Conservation (phyloP, 2,329 filamentous ascomycete species). For the Fusarium buxicola region DNA sequence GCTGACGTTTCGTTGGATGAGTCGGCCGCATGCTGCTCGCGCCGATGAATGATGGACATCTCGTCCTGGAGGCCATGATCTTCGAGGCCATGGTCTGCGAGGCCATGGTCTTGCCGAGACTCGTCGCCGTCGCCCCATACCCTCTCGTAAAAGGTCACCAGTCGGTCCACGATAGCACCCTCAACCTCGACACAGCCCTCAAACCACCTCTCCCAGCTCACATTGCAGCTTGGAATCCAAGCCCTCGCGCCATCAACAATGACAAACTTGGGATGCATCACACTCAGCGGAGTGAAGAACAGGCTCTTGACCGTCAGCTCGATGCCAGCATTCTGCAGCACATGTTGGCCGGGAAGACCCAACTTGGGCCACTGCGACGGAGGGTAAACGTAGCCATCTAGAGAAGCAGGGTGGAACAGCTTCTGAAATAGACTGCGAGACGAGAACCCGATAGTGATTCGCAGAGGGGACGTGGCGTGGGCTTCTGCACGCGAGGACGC, state of each 20-base stretch:
- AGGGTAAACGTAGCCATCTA: slow-evolving; percentile 70
- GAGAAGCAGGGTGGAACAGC: slow-evolving; percentile 75
- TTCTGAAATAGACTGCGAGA: slow-evolving; percentile 80
- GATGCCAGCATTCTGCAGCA: slow-evolving; percentile 67
- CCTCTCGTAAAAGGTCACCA: slow-evolving; percentile 73
- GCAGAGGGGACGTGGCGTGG: slow-evolving; percentile 54
- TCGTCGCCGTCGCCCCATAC: slow-evolving; percentile 69
- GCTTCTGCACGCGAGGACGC: slow-evolving; percentile 56
- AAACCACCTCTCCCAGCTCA: slow-evolving; percentile 90
- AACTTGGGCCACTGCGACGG: slow-evolving; percentile 70
- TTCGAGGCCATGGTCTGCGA: no score
- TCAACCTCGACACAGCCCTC: slow-evolving; percentile 78
- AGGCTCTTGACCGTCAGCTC: slow-evolving; percentile 79
- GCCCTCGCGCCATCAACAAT: slow-evolving; percentile 75
- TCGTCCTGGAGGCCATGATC: background rate
- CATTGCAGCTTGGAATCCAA: slow-evolving; percentile 82
- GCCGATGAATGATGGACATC: background rate
- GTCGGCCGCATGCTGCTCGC: background rate
- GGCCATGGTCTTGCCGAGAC: background rate
- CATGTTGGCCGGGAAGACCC: slow-evolving; percentile 68
- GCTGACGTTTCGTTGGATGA: slow-evolving; percentile 42
- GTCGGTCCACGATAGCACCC: slow-evolving; percentile 69
- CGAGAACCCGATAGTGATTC: slow-evolving; percentile 81
- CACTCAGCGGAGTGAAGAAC: slow-evolving; percentile 82
- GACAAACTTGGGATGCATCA: slow-evolving; percentile 90